Conservation (phyloP, 2,329 filamentous ascomycete species). For the Dothistroma septosporum region DNA sequence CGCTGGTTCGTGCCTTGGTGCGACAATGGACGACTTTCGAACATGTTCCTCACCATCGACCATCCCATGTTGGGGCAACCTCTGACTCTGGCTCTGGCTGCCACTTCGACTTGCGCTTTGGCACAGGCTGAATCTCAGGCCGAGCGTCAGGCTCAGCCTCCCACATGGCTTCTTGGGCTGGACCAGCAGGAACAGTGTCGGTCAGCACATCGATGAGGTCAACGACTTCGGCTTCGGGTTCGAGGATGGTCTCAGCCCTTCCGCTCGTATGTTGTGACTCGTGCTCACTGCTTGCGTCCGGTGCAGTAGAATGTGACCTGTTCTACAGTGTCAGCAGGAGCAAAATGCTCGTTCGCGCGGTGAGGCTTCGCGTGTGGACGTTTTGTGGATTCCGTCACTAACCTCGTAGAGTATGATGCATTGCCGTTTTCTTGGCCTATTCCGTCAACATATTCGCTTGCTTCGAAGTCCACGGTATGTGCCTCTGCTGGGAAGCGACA, state of each 20-base stretch:
- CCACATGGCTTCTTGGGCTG: not conserved
- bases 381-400: not conserved
- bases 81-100: not conserved
- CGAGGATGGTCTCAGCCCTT: not conserved
- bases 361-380: not conserved
- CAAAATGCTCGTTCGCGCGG: not conserved
- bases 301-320: not conserved
- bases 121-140: not conserved
- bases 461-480: slow-evolving; percentile 19
- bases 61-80: not conserved
- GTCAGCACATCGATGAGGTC: not conserved
- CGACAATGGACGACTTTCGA: too few relatives aligned
- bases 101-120: not conserved
- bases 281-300: not conserved
- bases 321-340: not conserved
- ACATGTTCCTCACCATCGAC: not conserved
- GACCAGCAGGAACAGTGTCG: not conserved
- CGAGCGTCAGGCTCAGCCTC: too few relatives aligned
- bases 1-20: too few relatives aligned
- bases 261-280: not conserved
- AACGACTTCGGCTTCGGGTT: not conserved
- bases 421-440: not conserved
- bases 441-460: slow-evolving; percentile 13
- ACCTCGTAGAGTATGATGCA: not conserved
- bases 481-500: slow-evolving; percentile 23